Evolutionary conservation across 257 asterid species (phyloP).

Genomic region (Cynanchum wilfordii): DNA sequence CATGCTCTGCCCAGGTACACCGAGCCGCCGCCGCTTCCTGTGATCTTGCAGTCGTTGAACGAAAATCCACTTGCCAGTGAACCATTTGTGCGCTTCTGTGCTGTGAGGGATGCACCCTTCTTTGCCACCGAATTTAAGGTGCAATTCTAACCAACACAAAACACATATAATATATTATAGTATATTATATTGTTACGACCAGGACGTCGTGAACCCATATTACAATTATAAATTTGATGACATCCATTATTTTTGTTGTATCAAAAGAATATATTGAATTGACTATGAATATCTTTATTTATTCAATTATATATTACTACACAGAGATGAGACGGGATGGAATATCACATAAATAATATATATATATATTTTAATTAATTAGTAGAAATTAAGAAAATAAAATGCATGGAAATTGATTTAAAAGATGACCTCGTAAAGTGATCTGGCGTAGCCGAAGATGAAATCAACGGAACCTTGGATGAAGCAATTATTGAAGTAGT

Average conservation of each 20-base stretch:
- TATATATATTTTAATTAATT: too few species aligned
- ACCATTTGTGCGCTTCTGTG: conserved; percentile 45
- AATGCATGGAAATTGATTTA: too few species aligned
- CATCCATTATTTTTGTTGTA: too few species aligned
- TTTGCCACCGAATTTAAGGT: conserved; percentile 46
- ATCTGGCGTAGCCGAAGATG: conserved; percentile 50
- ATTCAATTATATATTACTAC: too few species aligned
- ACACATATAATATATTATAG: too few species aligned
- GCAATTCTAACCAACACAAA: conserved; percentile 35
- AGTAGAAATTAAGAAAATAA: too few species aligned
- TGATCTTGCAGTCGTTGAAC: conserved; percentile 23
- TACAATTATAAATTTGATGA: too few species aligned
- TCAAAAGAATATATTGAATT: too few species aligned
- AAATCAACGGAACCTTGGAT: conserved; percentile 58
- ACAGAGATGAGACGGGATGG: too few species aligned
- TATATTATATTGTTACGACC: accelerated
- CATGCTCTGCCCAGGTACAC: conserved; percentile 30
- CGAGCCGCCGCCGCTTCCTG: conserved; percentile 12
- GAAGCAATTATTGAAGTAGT: conserved; percentile 46
- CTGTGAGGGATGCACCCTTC: conserved; percentile 53
- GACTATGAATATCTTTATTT: too few species aligned
- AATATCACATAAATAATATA: too few species aligned
- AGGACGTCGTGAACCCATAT: too few species aligned
- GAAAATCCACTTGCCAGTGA: conserved; percentile 34
- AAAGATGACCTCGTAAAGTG: conserved; percentile 40